A percentile compares a stretch with the other conserved stretches of the same genome.
Evolutionary conservation across 1,284 basidiomycete species (phyloP).

Genomic region (Fomitopsis schrenkii): DNA sequence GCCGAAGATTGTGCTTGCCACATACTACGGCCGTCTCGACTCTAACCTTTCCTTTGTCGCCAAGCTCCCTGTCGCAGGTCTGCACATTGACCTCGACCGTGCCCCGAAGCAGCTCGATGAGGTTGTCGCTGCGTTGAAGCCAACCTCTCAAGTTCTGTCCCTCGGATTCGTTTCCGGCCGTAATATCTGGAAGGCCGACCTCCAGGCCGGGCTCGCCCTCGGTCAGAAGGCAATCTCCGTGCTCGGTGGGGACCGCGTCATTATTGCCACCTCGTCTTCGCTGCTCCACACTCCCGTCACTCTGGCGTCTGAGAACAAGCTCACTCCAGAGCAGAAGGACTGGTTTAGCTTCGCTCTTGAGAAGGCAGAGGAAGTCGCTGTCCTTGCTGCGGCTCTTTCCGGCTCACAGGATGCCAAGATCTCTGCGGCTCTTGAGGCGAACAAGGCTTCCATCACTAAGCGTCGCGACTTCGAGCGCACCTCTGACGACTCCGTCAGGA

Average conservation of each 20-base stretch:
- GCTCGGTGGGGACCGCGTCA: constrained; percentile 85
- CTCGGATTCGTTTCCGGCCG: constrained; percentile 97
- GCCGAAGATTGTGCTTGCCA: constrained; percentile 91
- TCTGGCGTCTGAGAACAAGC: constrained; percentile 89
- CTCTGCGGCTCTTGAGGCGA: constrained; percentile 75
- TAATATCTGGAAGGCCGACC: constrained; percentile 99
- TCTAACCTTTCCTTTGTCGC: constrained; percentile 87
- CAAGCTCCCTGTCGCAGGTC: constrained; percentile 90
- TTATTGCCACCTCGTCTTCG: constrained; percentile 95
- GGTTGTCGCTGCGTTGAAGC: constrained; percentile 82
- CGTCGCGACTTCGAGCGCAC: constrained; percentile 95
- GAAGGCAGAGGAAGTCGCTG: constrained; percentile 91
- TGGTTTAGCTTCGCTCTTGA: constrained; percentile 99
- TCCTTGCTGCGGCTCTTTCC: constrained; percentile 80
- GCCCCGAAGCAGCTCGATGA: constrained; percentile 87
- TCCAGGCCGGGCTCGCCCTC: constrained; percentile 77
- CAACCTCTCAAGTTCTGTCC: constrained; percentile 80
- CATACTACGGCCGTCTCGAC: constrained; percentile 97
- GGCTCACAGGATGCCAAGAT: constrained; percentile 76
- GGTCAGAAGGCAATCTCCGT: constrained; percentile 83
- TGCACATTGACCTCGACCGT: constrained; percentile 97
- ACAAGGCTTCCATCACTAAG: constrained; percentile 89
- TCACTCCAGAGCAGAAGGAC: constrained; percentile 88
- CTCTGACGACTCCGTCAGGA: constrained; percentile 94
- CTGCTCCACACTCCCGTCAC: constrained; percentile 98